Evolutionary conservation across 1,284 basidiomycete genomes (phyloP), one percentile per base, ranked within the genome.

Genomic region (Pseudomicrostroma phylloplanum): DNA sequence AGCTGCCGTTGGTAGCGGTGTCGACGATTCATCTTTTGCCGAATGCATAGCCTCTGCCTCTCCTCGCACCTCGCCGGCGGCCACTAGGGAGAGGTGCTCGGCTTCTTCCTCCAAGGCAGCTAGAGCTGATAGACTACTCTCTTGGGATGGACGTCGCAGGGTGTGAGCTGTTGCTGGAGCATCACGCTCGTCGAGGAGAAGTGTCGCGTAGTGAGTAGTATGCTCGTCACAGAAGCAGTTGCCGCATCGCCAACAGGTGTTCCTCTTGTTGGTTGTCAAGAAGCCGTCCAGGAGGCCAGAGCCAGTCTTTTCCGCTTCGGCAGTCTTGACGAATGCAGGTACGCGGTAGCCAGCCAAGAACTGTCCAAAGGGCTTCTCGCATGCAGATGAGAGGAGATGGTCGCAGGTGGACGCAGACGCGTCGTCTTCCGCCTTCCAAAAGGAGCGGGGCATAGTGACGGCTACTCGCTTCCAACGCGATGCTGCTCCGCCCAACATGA

Each of bases 211-310:
- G 21, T 54, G 21, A 7, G 13, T 25, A 4, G 21, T 54, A 25
- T 54, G 51, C 2, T 54, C 51, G 21, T 54, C 25, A 54, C 51
- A 54, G 51, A 54, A 54, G 25, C 51, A 54, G 51, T 54, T 54
- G n/a, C 51, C 51, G 25, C 51, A 54, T 13, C 51, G n/a, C 51
- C 51, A 54, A 19, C 51, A 54, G 21, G 19, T 19, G 26, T 54
- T 54, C 21, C 51, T 19, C 17, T 25, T 17, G 25, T 54, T 54
- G 51, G 26, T 54, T 26, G 19, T 54, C 21, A 54, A 8, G 51
- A 19, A 23, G 15, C 51, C 51, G 8, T 25, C 19, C 17, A 54
- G 25, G 21, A 25, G 21, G 21, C 21, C 19, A 26, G 17, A 23
- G 21, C 21, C 13, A 13, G 21, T 26, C 21, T 26, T 25, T 6